Evolutionary conservation across 139 green algal species (phyloP), one percentile per base, ranked within the genome.

Genomic region (Edaphochlamys debaryana): DNA sequence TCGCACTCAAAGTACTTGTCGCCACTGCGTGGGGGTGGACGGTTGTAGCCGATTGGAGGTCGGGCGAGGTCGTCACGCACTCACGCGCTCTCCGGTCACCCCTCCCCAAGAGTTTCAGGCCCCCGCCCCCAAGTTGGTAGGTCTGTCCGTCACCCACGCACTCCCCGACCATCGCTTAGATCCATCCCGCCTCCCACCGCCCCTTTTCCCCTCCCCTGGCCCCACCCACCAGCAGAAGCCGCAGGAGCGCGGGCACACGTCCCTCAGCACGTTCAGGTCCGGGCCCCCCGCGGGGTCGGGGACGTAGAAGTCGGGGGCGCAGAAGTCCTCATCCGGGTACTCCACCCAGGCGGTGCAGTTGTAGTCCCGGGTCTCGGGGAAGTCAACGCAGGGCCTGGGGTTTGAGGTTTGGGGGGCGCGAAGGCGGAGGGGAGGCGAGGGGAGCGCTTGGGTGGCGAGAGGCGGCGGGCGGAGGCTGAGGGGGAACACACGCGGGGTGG

Each of bases 271-370:
- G 30, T 22, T 67, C 4, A 67, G 29, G 3, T 37, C 27, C 30
- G 29, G 58, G 8, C 13, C 30, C 13, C 27, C 58, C 29, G 17
- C 27, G 58, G 27, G 27, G 29, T 13, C 6, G 29, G 58, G 58
- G 7, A 67, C 58, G 29, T 37, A 36, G 58, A 67, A 67, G 29
- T 36, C 58, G 29, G 27, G 29, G 4, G 19, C 58, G 58, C 58
- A 67, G 4, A 67, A 36, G 58, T 67, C 58, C 29, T 30, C 30
- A 30, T 37, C 58, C 13, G 58, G 58, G 4, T 37, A 5, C 58
- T 67, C 58, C 58, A 67, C 4, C 58, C 58, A 67, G 58, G 58
- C 58, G 58, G 58, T 67, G 58, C 58, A 67, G 58, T 67, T 67
- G 29, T 23, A 37, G 29, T 15, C 8, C 29, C 7, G 3, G 58